phyloP scores from a whole-genome alignment of 768 basidiomycete genomes.

The Termitomyces sp. region DNA sequence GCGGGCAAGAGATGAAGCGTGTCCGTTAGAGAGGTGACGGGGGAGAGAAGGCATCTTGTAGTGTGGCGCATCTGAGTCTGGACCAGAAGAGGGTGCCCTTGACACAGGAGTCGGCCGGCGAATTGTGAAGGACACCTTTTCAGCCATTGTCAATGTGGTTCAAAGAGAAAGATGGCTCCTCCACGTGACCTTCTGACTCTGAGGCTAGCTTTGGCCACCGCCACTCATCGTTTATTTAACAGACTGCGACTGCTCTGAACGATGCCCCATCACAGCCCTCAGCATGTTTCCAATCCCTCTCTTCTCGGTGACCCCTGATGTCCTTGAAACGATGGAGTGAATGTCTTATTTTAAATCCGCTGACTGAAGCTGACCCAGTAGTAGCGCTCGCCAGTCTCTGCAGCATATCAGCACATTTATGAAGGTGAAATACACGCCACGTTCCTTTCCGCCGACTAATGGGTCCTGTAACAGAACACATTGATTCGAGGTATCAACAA shows the following conservation, averaged over 20 bases:
- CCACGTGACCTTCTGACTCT: slow-evolving; percentile 9
- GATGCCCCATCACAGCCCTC: background rate
- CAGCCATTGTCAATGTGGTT: slow-evolving; percentile 18
- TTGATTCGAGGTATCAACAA: slow-evolving; percentile 21
- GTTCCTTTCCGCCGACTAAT: background rate
- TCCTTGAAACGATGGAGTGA: slow-evolving; percentile 20
- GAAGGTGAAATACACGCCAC: slow-evolving; percentile 10
- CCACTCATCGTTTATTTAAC: background rate
- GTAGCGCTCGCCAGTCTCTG: slow-evolving; percentile 12
- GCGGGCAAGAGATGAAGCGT: slow-evolving; percentile 38
- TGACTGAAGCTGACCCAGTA: background rate
- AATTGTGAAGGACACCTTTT: slow-evolving; percentile 78
- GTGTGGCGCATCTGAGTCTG: slow-evolving; percentile 47
- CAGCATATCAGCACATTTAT: slow-evolving; percentile 22
- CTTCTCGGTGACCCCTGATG: slow-evolving; percentile 17
- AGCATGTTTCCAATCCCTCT: slow-evolving; percentile 19
- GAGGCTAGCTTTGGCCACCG: background rate
- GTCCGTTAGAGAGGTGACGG: slow-evolving; percentile 33
- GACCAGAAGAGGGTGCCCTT: slow-evolving; percentile 54
- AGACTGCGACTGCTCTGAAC: background rate
- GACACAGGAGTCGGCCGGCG: slow-evolving; percentile 72
- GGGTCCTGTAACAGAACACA: slow-evolving; percentile 16
- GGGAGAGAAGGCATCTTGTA: slow-evolving; percentile 63
- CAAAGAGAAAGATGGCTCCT: background rate
- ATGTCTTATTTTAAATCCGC: background rate